Evolutionary conservation across 2,329 filamentous ascomycete species (phyloP), one percentile per base, ranked within the genome.

Genomic region (Pyrenophora teres): DNA sequence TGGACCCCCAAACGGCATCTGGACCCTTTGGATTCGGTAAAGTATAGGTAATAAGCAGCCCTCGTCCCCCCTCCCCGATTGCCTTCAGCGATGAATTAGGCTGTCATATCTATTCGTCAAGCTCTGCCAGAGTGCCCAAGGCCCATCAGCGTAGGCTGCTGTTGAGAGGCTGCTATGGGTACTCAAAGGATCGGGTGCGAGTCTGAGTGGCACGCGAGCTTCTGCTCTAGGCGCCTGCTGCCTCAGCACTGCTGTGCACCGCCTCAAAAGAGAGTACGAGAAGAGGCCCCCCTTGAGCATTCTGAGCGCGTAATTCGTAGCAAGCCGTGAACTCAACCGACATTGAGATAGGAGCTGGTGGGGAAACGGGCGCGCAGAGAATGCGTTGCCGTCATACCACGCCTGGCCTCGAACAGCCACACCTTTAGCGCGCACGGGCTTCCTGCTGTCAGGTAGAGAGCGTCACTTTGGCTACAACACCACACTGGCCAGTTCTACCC

Each of bases 191-290:
- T 13, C 16, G 18, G 3, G 27, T 21, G 46, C 36, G 42, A 33
- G 36, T 50, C 57, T 63, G 54, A 36, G 42, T 46, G 57, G 56
- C 64, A 64, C 61, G 61, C 62, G 61, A 64, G 59, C 63, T 52
- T 38, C 39, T 52, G 54, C 50, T 30, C 25, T 37, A 41, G 40
- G 46, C 50, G 46, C 47, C 52, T 43, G 40, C 51, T 54, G 50
- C 52, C 50, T 57, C 45, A 49, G 42, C 45, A 49, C 35, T 30
- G 46, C 46, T 50, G 25, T 55, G 54, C 55, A 57, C 47, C 39
- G 49, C 50, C 49, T 41, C 41, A 10, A 25, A 21, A 32, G 27
- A 7, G 10, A 21, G 45, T 19, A 40, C 37, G 37, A 25, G n/a
- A 16, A 38, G 27, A 30, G 9, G 31, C 21, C 21, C 15, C 15